Evolutionary conservation across 768 basidiomycete genomes (phyloP), one percentile per base, ranked within the genome.

Genomic region (Austroboletus eburneus): DNA sequence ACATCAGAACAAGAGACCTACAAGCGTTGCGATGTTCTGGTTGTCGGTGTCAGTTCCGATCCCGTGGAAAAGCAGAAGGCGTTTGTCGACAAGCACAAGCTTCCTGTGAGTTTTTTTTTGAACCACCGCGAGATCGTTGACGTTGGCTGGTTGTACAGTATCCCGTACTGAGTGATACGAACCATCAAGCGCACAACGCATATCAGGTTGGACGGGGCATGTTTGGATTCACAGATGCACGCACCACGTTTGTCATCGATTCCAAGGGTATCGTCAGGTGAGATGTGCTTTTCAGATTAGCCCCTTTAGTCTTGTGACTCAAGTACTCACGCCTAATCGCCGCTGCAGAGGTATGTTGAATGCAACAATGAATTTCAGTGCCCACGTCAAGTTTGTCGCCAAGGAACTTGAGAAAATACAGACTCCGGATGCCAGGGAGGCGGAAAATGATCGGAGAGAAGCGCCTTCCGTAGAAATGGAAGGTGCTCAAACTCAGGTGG

Each of bases 221-320:
- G 51, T 62, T 91, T 23, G 90, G 91, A 16, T 51, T 91, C 12
- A 68, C 69, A 0, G 74, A 78, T 34, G 77, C 79, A 4, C 77
- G 91, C 12, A 77, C 80, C 27, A 92, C 90, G 3, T 84, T 90
- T 58, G 72, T 91, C 55, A 80, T 92, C 49, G 87, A 90, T 60
- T 72, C 68, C 41, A 73, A 83, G 42, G 89, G 91, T 9, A 68
- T 80, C 37, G 70, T 92, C 23, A 73, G 76, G 81, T 87, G 62
- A 27, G 50, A 73, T 23, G 5, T 32, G n/a, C n/a, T 33, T 8
- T 16, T 17, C 43, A 27, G 10, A 27, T 41, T 12, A 35, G 41
- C 34, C 43, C n/a, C 9, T 13, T 43, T 29, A 29, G 30, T n/a
- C n/a, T n/a, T n/a, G n/a, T n/a, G n/a, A 14, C 32, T 12, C 16